Conservation (phyloP, 2,329 filamentous ascomycete species). For the Torrubiellomyces zombiae region DNA sequence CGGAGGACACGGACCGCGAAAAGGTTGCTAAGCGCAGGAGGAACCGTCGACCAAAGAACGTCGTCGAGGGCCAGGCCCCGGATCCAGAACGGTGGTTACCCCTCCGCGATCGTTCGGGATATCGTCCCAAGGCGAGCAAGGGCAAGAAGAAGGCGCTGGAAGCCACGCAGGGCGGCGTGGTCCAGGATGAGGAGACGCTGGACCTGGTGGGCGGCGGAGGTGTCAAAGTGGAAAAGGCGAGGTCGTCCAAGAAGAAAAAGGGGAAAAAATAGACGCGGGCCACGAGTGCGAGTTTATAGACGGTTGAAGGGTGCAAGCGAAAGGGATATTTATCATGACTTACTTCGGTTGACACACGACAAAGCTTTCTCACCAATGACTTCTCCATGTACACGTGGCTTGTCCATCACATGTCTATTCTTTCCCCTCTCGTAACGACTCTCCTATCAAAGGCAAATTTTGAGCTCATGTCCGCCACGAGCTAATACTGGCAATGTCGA, state of each 20-base stretch:
- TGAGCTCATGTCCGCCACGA: too few species aligned
- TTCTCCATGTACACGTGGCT: too few species aligned
- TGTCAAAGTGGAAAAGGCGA: conserved; percentile 47
- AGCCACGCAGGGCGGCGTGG: conserved; percentile 70
- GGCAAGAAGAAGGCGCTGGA: conserved; percentile 68
- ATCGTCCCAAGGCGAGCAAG: conserved; percentile 82
- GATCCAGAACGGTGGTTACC: conserved; percentile 92
- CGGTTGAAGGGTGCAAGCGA: too few species aligned
- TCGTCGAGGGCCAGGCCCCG: conserved; percentile 59
- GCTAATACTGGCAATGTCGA: too few species aligned
- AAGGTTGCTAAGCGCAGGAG: conserved; percentile 39
- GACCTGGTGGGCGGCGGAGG: conserved; percentile 47
- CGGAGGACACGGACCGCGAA: conserved; percentile 16
- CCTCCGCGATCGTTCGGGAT: conserved; percentile 72
- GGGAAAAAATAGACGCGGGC: conserved; percentile 31
- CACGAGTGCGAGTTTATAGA: too few species aligned
- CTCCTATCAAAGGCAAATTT: too few species aligned
- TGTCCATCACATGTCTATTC: too few species aligned
- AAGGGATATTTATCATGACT: too few species aligned
- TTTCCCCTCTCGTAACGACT: too few species aligned
- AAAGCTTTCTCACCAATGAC: too few species aligned
- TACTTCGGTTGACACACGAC: too few species aligned
- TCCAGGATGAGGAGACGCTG: conserved; percentile 54
- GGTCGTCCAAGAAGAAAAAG: conserved; percentile 21
- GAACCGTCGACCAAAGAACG: conserved; percentile 53